phyloP scores from a whole-genome alignment of 1,139 yeast genomes.

The Debaryomyces fabryi region DNA sequence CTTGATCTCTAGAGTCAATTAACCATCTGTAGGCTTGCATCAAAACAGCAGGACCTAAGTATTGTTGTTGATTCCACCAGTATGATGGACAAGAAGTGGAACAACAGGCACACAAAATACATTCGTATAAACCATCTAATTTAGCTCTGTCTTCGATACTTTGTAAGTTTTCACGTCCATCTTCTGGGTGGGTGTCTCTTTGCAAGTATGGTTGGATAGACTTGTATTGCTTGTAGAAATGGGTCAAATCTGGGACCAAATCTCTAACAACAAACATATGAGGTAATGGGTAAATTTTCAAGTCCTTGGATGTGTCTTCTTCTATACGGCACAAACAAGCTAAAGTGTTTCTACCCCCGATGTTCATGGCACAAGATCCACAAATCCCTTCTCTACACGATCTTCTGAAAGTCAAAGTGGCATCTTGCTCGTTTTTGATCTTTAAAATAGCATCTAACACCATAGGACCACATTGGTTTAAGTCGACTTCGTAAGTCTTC shows the following conservation, averaged over 20 bases:
- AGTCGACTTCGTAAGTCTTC: conserved; percentile 81
- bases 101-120: conserved; percentile 98
- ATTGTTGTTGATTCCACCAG: conserved; percentile 99
- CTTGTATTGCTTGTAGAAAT: conserved; percentile 97
- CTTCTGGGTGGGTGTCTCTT: conserved; percentile 77
- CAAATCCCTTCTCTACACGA: conserved; percentile 99
- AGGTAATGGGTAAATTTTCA: conserved; percentile 94
- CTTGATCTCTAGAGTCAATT: conserved; percentile 95
- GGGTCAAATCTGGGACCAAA: conserved; percentile 96
- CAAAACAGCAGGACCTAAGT: conserved; percentile 96
- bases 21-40: conserved; percentile 99
- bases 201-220: conserved; percentile 97
- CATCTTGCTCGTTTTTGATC: conserved; percentile 94
- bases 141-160: conserved; percentile 92
- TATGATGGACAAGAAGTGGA: conserved; percentile 98
- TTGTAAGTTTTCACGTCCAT: conserved; percentile 93
- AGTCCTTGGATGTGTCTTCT: conserved; percentile 69
- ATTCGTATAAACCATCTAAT: conserved; percentile 95
- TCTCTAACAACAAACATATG: conserved; percentile 98
- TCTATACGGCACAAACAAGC: conserved; percentile 97
- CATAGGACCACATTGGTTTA: conserved; percentile 97
- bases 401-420: conserved; percentile 94
- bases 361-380: conserved; percentile 99
- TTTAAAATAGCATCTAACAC: conserved; percentile 91
- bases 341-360: conserved; percentile 94